Conservation (phyloP, 2,329 filamentous ascomycete genomes). For the Biscogniauxia mediterranea region DNA sequence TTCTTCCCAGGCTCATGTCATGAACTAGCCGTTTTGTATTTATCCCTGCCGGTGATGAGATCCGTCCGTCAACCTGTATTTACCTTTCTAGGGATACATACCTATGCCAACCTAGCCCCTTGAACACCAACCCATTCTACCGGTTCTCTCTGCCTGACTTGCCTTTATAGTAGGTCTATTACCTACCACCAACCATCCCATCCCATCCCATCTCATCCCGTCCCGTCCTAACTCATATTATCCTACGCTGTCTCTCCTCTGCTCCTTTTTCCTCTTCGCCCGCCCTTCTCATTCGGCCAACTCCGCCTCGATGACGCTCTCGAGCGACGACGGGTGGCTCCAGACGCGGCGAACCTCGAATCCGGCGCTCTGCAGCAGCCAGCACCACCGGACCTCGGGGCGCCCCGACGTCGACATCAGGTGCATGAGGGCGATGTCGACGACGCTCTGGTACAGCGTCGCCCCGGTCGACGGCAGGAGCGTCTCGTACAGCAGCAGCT, state of each 20-base stretch:
- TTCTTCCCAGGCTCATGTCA: too few species aligned
- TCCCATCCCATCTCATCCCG: too few species aligned
- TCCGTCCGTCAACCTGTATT: too few species aligned
- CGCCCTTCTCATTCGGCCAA: background rate
- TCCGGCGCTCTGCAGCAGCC: conserved; percentile 13
- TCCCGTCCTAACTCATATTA: too few species aligned
- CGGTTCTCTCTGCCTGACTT: too few species aligned
- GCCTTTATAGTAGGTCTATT: too few species aligned
- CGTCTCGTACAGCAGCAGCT: conserved; percentile 37
- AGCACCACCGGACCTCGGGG: conserved; percentile 18
- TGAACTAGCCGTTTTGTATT: too few species aligned
- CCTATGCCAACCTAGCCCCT: too few species aligned
- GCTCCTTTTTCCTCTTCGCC: background rate
- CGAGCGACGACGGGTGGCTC: conserved; percentile 13
- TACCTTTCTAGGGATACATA: too few species aligned
- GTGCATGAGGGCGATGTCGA: conserved; percentile 14
- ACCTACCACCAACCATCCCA: background rate
- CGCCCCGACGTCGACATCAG: conserved; percentile 17
- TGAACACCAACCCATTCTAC: too few species aligned
- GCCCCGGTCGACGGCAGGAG: conserved; percentile 6
- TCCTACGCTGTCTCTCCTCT: background rate
- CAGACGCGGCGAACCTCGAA: conserved; percentile 24
- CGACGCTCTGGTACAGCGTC: conserved; percentile 9
- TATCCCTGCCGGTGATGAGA: too few species aligned
- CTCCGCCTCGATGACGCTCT: conserved; percentile 20